Conservation (phyloP, 257 asterid species). For the Solanum sejunctum region DNA sequence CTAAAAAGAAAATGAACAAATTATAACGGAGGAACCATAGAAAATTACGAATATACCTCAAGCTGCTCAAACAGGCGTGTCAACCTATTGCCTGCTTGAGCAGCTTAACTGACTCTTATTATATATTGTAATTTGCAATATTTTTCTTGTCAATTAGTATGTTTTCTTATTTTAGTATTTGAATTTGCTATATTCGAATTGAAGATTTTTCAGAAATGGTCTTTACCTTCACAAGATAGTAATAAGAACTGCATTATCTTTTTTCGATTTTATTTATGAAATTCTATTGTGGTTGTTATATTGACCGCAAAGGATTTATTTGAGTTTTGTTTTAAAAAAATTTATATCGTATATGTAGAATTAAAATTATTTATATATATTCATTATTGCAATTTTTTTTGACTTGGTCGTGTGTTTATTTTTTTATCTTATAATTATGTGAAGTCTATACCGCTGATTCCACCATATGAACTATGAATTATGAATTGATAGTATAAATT, state of each 20-base stretch:
- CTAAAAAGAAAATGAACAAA: too few species aligned
- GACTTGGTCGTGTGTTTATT: not conserved
- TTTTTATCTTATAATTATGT: not conserved
- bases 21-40: too few species aligned
- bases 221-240: fast-evolving
- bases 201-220: too few species aligned
- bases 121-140: too few species aligned
- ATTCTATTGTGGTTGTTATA: too few species aligned
- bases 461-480: not conserved
- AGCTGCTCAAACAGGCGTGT: too few species aligned
- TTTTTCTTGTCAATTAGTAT: not conserved
- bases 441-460: not conserved
- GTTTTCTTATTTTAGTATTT: too few species aligned
- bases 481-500: not conserved
- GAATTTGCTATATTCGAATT: fast-evolving
- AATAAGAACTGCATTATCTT: too few species aligned
- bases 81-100: too few species aligned
- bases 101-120: too few species aligned
- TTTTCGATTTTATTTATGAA: fast-evolving
- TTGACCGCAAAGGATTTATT: not conserved
- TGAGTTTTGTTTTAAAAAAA: not conserved
- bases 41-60: too few species aligned
- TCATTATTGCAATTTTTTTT: not conserved
- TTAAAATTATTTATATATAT: not conserved
- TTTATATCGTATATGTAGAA: not conserved